phyloP scores from a whole-genome alignment of 768 basidiomycete genomes.

The Guyanaporus albipodus region DNA sequence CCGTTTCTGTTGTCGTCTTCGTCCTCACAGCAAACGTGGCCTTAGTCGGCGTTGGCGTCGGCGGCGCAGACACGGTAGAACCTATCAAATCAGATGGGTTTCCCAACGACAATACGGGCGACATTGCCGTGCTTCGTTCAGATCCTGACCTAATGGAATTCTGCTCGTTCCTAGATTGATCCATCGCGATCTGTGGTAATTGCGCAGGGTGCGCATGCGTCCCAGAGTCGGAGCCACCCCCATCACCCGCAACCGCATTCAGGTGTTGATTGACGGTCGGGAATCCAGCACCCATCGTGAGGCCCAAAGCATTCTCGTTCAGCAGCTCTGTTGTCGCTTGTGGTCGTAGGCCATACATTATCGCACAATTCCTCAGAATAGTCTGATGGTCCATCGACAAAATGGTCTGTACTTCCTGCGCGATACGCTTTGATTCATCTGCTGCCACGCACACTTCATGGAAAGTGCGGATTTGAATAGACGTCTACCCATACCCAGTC shows the following conservation, averaged over 20 bases:
- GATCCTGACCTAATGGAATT: neutral
- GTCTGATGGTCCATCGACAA: slow-evolving; percentile 17
- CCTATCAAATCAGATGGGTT: neutral
- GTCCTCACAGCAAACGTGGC: slow-evolving; percentile 6
- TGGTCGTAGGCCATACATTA: slow-evolving; percentile 5
- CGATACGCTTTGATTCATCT: slow-evolving; percentile 20
- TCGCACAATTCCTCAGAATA: slow-evolving; percentile 10
- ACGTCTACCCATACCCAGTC: slow-evolving; percentile 28
- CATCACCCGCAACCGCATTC: neutral
- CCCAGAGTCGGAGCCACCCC: too few species aligned
- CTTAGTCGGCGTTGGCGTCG: slow-evolving; percentile 12
- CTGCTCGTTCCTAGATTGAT: too few species aligned
- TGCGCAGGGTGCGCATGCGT: neutral
- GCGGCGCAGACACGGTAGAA: neutral
- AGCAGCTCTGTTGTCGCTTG: neutral
- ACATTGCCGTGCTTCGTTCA: neutral
- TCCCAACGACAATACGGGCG: neutral
- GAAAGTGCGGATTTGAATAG: slow-evolving; percentile 52
- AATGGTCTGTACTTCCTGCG: slow-evolving; percentile 18
- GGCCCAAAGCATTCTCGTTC: slow-evolving; percentile 10
- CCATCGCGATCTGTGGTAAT: too few species aligned
- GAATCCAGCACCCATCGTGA: neutral
- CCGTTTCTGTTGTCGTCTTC: neutral
- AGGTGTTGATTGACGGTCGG: neutral
- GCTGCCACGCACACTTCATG: slow-evolving; percentile 43